Conservation (phyloP, 208 protist species). For the Trypanosoma congolense region DNA sequence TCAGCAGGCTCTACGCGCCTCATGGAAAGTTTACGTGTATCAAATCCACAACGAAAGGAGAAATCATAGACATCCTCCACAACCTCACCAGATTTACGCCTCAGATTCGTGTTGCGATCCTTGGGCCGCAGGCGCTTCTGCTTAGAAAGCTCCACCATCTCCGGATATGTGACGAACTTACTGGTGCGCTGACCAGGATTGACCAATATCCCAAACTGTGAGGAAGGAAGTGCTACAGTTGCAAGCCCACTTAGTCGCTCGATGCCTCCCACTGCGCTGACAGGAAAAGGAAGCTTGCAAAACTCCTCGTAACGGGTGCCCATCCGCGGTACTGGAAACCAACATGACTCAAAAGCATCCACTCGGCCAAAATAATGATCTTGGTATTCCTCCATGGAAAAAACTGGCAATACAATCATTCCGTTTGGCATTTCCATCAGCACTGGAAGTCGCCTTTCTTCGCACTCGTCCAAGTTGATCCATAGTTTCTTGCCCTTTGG, state of each 20-base stretch:
- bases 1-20: conserved; percentile 62
- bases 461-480: conserved; percentile 80
- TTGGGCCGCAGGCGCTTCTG: conserved; percentile 33
- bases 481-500: conserved; percentile 78
- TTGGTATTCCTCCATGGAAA: conserved; percentile 86
- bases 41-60: conserved; percentile 50
- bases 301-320: conserved; percentile 76
- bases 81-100: conserved; percentile 10
- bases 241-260: conserved; percentile 67
- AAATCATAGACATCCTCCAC: conserved; percentile 46
- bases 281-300: conserved; percentile 74
- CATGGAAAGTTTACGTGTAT: conserved; percentile 68
- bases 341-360: conserved; percentile 71
- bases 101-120: conserved; percentile 32
- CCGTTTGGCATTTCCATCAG: conserved; percentile 76
- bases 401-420: conserved; percentile 79
- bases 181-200: conserved; percentile 79
- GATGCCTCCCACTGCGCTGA: conserved; percentile 61
- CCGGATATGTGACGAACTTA: conserved; percentile 88
- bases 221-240: conserved; percentile 49
- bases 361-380: conserved; percentile 73
- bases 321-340: conserved; percentile 81
- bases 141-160: conserved; percentile 74
- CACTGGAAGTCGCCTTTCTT: conserved; percentile 66
- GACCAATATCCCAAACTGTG: conserved; percentile 65